Evolutionary conservation across 176 grass and related monocot genomes (phyloP).

Genomic region (Chloris gayana): DNA sequence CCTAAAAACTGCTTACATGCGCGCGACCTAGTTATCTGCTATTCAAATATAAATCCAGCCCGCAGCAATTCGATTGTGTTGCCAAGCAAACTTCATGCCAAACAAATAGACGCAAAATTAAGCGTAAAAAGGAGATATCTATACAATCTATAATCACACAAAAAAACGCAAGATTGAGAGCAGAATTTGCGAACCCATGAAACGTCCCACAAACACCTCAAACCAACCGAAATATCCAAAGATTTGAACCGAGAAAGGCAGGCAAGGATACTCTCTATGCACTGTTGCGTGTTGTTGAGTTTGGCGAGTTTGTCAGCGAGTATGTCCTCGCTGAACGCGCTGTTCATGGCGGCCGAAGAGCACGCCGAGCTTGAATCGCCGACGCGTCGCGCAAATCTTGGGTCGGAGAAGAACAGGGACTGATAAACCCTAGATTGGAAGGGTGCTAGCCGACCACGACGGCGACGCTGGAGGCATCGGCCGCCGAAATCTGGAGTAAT

Average conservation of each 20-base stretch:
- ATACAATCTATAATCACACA: constrained; percentile 2
- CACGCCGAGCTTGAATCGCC: constrained; percentile 33
- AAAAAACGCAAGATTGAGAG: not conserved
- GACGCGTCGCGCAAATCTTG: constrained; percentile 22
- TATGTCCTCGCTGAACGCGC: constrained; percentile 87
- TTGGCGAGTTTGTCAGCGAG: constrained; percentile 89
- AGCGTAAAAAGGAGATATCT: not conserved
- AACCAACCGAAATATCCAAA: constrained; percentile 27
- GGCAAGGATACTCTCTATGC: constrained; percentile 96
- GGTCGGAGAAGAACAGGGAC: not conserved
- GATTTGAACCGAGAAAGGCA: constrained; percentile 16
- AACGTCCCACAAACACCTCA: constrained; percentile 7
- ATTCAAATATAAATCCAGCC: constrained; percentile 19
- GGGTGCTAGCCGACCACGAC: constrained; percentile 20
- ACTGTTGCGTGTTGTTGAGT: constrained; percentile 99
- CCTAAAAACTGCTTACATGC: constrained; percentile 8
- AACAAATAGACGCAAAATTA: not conserved
- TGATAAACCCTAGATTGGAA: not conserved
- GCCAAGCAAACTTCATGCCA: no score
- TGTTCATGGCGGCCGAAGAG: constrained; percentile 64
- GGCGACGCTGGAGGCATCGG: constrained; percentile 48
- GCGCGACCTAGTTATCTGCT: not conserved
- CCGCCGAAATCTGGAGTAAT: constrained; percentile 41
- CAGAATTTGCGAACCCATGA: constrained; percentile 25
- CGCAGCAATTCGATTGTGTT: not conserved